A percentile compares a stretch with the other conserved stretches of the same genome.
These are phyloP conservation scores for Salvia hispanica DNA, from an alignment of 257 asterid genomes.

Conservation along the genomic window DNA sequence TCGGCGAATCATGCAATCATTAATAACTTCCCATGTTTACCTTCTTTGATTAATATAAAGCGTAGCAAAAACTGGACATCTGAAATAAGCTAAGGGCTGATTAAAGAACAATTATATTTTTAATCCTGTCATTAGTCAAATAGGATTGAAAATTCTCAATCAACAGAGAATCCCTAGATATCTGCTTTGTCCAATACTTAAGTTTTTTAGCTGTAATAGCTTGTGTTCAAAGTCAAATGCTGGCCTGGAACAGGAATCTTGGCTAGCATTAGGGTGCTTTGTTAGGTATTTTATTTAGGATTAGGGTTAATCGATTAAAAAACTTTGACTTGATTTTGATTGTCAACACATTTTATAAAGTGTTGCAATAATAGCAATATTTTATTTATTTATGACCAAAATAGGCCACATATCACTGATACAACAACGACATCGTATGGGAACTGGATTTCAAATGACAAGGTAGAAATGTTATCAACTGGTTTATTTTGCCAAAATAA, in stretches of 20 bases:
- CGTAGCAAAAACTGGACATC: constrained; percentile 21
- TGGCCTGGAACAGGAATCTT: constrained; percentile 35
- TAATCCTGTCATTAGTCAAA: constrained; percentile 44
- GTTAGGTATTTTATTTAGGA: no score
- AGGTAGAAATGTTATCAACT: no score
- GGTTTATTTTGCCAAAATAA: no score
- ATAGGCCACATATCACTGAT: no score
- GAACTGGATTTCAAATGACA: no score
- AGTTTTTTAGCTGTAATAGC: constrained; percentile 35
- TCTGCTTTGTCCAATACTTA: constrained; percentile 52
- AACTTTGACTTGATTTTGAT: no score
- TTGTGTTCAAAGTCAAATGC: constrained; percentile 38
- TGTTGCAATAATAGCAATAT: no score
- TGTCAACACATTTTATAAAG: no score
- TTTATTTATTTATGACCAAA: no score
- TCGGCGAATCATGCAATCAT: constrained; percentile 43
- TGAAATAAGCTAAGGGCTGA: constrained; percentile 23
- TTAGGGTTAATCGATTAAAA: no score
- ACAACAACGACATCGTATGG: no score
- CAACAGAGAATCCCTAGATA: constrained; percentile 64
- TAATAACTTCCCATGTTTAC: constrained; percentile 11
- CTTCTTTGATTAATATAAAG: neutral
- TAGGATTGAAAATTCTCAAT: constrained; percentile 32
- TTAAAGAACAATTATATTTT: constrained; percentile 4
- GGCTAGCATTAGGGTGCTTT: no score